Base-by-base conservation (phyloP, 2,329 filamentous ascomycete genomes). In the Clonostachys rhizophaga region DNA sequence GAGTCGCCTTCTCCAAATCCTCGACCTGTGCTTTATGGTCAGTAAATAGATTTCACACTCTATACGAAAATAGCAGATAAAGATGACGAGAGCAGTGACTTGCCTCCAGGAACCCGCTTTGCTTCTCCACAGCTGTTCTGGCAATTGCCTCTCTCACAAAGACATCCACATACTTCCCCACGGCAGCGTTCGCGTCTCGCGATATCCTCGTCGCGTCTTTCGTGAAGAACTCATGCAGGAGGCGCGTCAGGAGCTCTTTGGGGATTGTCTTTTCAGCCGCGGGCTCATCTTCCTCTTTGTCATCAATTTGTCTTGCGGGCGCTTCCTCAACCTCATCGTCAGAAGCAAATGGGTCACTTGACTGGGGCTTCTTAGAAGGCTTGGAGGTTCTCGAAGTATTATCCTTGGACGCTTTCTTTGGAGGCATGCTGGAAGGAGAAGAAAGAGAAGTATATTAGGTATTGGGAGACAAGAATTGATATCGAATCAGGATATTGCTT, bases 101-200 rank as follows among this genome's bases (percentile, higher is more conserved):
- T 54, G 90, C 86, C 79, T 94, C 89, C 35, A 92, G 63, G 59
- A 91, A 91, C 5, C 80, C 83, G 49, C 81, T 75, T 34, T 73
- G 72, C 60, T 86, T 84, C 71, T 89, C 87, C 49, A 83, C 82
- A 10, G 84, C 81, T 37, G 89, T 84, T 59, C 92, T 71, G 14
- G 90, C 89, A 61, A 97, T 83, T 2, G 90, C 89, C 70, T 97
- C 92, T 51, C 87, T 78, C 46, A 96, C 87, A 68, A 96, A 97
- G 0, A 92, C 81, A 65, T 96, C 90, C 66, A 96, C 78, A 63
- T 97, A 97, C 68, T 86, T 90, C 13, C 83, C 86, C 49, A 91
- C 79, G 2, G 91, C 80, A 7, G 72, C 76, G 62, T 91, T 89
- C 5, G 90, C 90, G 58, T 91, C 87, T 56, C 81, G 84, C 8